Base-by-base conservation (phyloP, 352 stramenopile genomes). In the Vaucheria bursata region DNA sequence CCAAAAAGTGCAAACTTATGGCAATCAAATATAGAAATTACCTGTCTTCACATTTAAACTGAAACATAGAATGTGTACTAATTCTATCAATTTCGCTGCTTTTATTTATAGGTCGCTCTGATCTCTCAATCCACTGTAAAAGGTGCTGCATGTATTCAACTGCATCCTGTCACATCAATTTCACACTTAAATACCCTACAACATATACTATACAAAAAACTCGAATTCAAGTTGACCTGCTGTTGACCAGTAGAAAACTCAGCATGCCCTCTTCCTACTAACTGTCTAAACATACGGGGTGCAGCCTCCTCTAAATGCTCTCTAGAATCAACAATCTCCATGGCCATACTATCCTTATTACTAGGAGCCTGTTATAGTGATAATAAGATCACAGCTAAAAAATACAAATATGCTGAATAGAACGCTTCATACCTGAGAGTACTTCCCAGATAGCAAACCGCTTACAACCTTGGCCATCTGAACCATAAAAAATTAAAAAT, bases 141-240 rank as follows among this genome's bases (percentile, higher is more conserved):
- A 98, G 83, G 85, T 98, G 90, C 75, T 97, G 90, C 38, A 99
- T 91, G 83, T 98, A 99, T 81, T 99, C 95, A 1, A 94, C 91
- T 0, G 94, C 93, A 86, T 99, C 95, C 33, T 59, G 45, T 25
- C 45, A 59, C 45, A 59, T 18, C 8, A 69, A 34, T 8, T 5
- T 69, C 4, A 69, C 59, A 69, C 59, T 38, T 34, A 6, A 69
- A 29, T 25, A 59, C 45, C 25, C 25, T 12, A 59, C 12, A 59
- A n/a, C n/a, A n/a, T n/a, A n/a, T n/a, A n/a, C n/a, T n/a, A n/a
- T n/a, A n/a, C n/a, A n/a, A n/a, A n/a, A n/a, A n/a, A n/a, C n/a
- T n/a, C n/a, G n/a, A n/a, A n/a, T n/a, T n/a, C n/a, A n/a, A n/a
- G n/a, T 69, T 69, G 6, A 69, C 59, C 86, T 99, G 95, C 85